Evolutionary conservation across 441 rosid species (phyloP), one percentile per base, ranked within the genome.

Genomic region (Biscutella laevigata): DNA sequence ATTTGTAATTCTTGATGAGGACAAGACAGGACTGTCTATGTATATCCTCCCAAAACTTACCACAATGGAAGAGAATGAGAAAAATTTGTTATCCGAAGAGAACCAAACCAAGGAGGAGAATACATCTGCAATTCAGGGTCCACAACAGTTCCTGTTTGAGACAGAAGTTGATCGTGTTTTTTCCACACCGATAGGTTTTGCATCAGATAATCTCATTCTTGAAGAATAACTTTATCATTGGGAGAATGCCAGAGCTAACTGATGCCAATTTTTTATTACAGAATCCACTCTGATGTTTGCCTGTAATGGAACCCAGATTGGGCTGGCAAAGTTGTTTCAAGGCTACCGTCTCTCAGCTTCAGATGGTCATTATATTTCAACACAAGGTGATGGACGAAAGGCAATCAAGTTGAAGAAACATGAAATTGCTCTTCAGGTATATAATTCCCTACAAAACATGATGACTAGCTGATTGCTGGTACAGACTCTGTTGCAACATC

Each of bases 261-360:
- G 12, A 21, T 61, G 21, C 66, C 41, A n/a, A 53, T 61, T 34
- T 68, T 51, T 62, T 28, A 51, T 68, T 76, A 66, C 79, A 94
- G 97, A 94, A 64, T 94, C 97, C 52, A 79, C 92, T 75, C 75
- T 94, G 86, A 64, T 86, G 88, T 89, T 75, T 75, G 88, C 89
- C 69, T 80, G 83, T 68, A 78, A 85, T 66, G 99, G 96, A 44
- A 76, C 64, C 64, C 96, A 79, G 65, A 82, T 94, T 70, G 82
- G 91, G 60, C 68, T 87, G 68, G 95, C 94, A 15, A 94, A 85
- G 82, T 73, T 94, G 81, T 69, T 80, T 62, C 94, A 83, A 73
- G 95, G 95, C 33, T 81, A 76, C 67, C 85, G 77, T 22, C 82
- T 75, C 61, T 77, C 96, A 61, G 75, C 73, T 43, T 67, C 86